phyloP scores from a whole-genome alignment of 139 green algal species.

The Mesotaenium endlicherianum region DNA sequence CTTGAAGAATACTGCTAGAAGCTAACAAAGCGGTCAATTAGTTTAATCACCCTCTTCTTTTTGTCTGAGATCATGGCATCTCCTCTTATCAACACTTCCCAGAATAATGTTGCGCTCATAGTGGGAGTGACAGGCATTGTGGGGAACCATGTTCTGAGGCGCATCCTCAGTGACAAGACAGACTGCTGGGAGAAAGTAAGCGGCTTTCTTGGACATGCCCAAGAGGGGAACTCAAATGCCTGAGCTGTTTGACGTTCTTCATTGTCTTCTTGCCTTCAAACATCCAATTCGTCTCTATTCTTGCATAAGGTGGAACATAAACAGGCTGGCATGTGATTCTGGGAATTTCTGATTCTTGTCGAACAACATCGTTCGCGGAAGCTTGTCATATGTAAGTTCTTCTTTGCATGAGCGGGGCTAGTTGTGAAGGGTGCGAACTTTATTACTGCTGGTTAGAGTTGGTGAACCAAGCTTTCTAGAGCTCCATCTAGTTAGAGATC shows the following conservation, averaged over 20 bases:
- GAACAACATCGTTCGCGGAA: not conserved
- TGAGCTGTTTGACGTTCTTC: not conserved
- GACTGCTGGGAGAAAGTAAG: not conserved
- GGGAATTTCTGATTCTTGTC: too few relatives aligned
- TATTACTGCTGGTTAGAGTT: too few relatives aligned
- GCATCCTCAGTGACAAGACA: not conserved
- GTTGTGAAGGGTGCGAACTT: not conserved
- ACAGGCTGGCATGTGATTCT: not conserved
- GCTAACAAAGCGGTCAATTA: too few relatives aligned
- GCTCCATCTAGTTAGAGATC: too few relatives aligned
- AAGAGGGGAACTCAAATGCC: not conserved
- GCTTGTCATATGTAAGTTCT: not conserved
- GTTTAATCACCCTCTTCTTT: too few relatives aligned
- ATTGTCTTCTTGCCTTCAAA: not conserved
- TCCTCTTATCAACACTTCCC: too few relatives aligned
- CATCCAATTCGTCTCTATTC: not conserved
- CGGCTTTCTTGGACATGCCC: not conserved
- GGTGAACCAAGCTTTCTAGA: too few relatives aligned
- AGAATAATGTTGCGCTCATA: constrained; percentile 3
- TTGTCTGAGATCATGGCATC: too few relatives aligned
- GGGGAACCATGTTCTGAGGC: not conserved
- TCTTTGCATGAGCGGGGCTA: not conserved
- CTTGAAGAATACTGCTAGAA: too few relatives aligned
- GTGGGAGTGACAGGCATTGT: constrained; percentile 4
- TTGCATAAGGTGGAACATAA: not conserved